Evolutionary conservation across 768 basidiomycete species (phyloP), one percentile per base, ranked within the genome.

Genomic region (Phallus indusiatus): DNA sequence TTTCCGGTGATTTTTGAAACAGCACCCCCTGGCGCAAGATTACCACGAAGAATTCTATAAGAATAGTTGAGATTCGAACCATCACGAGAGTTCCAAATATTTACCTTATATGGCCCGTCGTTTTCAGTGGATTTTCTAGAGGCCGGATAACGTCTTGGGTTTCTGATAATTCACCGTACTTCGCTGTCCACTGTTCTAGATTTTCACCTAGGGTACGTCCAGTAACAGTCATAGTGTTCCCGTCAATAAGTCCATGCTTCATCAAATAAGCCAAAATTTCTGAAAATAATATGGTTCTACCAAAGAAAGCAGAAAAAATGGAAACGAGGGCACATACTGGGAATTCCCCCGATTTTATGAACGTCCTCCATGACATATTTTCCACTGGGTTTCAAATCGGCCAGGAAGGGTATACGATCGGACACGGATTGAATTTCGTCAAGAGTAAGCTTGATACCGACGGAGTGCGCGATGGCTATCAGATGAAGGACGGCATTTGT

Each of bases 331-430:
- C 4, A 76, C 88, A 62, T 73, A 95, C 94, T 89, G 4, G 96
- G 95, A 64, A 94, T 94, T 59, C 95, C 96, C 56, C 96, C 96
- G 60, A 98, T 85, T 71, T 88, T 90, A 80, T 90, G 84, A 9
- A 99, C 84, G 67, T 98, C 90, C 73, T 94, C 94, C 93, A 98
- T 96, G 65, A 98, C 91, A 77, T 97, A 98, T 73, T 94, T 94
- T 37, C 96, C 96, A 63, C 90, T 93, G 0, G 96, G 96, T 70
- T 94, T 96, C 64, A 99, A 82, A 72, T 99, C 90, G 21, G 95
- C 94, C 63, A 98, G 78, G 81, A 97, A 95, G 10, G 96, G 96
- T 1, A 80, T 84, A 50, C 88, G 83, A 70, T 99, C 94, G 6
- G 94, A 95, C 55, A 98, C 91, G 57, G 71, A 75, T 72, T 96